A percentile compares a stretch with the other conserved stretches of the same genome.
Evolutionary conservation across 73 alveolate genomes (phyloP).

Genomic region (Durusdinium trenchii): DNA sequence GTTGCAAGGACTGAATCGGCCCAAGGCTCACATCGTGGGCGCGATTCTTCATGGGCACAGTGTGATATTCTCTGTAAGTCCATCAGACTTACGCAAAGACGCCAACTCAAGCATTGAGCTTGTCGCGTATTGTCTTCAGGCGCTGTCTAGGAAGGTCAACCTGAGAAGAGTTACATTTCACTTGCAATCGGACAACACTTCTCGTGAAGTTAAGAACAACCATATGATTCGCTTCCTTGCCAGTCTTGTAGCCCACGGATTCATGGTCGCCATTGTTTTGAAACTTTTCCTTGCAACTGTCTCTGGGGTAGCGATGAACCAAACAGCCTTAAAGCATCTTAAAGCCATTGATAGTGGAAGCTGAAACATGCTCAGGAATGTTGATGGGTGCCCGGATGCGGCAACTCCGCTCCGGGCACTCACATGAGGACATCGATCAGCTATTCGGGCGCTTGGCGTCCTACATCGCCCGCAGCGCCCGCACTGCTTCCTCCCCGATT

Average conservation of each 20-base stretch:
- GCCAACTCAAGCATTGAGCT: background rate
- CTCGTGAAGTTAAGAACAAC: background rate
- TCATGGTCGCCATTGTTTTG: background rate
- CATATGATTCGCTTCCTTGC: background rate
- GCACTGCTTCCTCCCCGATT: background rate
- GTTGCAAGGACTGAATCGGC: background rate
- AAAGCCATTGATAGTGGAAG: background rate
- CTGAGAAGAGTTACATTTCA: background rate
- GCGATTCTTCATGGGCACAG: background rate
- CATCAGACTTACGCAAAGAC: background rate
- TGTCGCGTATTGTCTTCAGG: background rate
- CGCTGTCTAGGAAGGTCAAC: background rate
- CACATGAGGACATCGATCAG: conserved; percentile 45
- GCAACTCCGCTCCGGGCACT: conserved; percentile 28
- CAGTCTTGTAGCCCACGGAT: background rate
- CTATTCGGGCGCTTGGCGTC: background rate
- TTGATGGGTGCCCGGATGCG: conserved; percentile 24
- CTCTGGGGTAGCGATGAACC: background rate
- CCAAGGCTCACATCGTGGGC: background rate
- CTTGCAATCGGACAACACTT: background rate
- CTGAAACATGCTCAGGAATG: background rate
- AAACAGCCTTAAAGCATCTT: background rate
- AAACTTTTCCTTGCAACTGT: background rate
- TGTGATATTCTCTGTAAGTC: background rate
- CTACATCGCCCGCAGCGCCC: background rate